Evolutionary conservation across 1,284 basidiomycete species (phyloP).

Genomic region (Phylloboletellus chloephorus): DNA sequence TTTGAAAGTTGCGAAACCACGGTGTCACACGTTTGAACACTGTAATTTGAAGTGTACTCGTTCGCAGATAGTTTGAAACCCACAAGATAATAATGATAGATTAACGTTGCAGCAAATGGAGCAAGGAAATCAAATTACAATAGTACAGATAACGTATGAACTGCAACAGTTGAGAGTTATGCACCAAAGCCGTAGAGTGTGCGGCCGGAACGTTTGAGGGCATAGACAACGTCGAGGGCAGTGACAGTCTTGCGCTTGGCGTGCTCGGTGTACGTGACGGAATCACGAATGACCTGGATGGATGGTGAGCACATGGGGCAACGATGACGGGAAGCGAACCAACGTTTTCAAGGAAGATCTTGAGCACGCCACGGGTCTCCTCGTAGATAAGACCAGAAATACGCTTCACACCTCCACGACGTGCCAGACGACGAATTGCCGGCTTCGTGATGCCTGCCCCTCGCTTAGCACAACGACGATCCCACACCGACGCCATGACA

Average conservation of each 20-base stretch:
- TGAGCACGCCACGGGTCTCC: conserved; percentile 70
- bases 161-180: no score
- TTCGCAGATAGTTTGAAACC: no score
- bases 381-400: conserved; percentile 69
- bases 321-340: conserved; percentile 3
- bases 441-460: conserved; percentile 41
- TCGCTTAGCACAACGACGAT: neutral
- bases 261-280: conserved; percentile 85
- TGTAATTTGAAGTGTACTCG: no score
- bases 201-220: conserved; percentile 76
- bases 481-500: neutral
- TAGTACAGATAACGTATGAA: conserved; percentile 31
- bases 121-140: conserved; percentile 22
- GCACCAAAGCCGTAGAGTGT: conserved; percentile 77
- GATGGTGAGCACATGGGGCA: neutral
- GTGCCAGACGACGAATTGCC: conserved; percentile 68
- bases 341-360: conserved; percentile 58
- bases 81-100: no score
- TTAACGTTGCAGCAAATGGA: no score
- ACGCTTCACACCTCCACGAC: conserved; percentile 73
- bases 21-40: no score
- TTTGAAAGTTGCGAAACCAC: no score
- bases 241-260: conserved; percentile 88
- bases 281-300: conserved; percentile 63
- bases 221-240: conserved; percentile 77